Evolutionary conservation across 129 eudicot genomes (phyloP), one percentile per base, ranked within the genome.

Genomic region (Pulicaria dysenterica): DNA sequence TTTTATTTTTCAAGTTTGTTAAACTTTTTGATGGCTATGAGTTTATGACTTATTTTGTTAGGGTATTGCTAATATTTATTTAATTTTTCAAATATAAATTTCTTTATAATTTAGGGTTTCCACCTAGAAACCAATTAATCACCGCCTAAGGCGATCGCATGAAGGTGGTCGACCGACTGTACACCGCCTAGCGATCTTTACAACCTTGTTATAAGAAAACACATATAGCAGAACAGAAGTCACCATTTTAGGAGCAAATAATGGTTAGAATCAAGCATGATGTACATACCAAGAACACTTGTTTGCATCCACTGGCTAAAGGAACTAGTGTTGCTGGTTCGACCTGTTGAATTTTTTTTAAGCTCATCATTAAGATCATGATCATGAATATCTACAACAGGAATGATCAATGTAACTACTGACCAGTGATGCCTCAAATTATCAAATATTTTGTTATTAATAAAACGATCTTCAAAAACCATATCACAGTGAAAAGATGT

Each of bases 241-340:
- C 58, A 10, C 15, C 31, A 16, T n/a, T 34, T 24, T 36, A 34
- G n/a, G n/a, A 48, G 14, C n/a, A 58, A 49, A 0, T 37, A 24
- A 19, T 69, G 69, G 19, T 36, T n/a, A 6, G 57, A 60, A 39
- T 67, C 16, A 47, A 48, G 51, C 66, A 46, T 49, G 40, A 46
- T 54, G 63, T 39, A 69, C 62, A 66, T 90, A 95, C 99, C 96
- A 95, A 73, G 70, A 95, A 90, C 45, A 95, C 96, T 85, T 95
- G 99, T 76, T 95, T 95, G 86, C 97, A 90, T 80, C 99, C 99
- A 85, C 82, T 86, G 69, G 91, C 81, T 76, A 95, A 79, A 58
- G 99, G 99, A 70, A 95, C 88, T 13, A 95, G 91, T 40, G 97
- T 90, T 64, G 99, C 96, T 48, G 96, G 86, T 75, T 95, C 99